phyloP scores from a whole-genome alignment of 2,329 filamentous ascomycete genomes.

The Colletotrichum sp. region DNA sequence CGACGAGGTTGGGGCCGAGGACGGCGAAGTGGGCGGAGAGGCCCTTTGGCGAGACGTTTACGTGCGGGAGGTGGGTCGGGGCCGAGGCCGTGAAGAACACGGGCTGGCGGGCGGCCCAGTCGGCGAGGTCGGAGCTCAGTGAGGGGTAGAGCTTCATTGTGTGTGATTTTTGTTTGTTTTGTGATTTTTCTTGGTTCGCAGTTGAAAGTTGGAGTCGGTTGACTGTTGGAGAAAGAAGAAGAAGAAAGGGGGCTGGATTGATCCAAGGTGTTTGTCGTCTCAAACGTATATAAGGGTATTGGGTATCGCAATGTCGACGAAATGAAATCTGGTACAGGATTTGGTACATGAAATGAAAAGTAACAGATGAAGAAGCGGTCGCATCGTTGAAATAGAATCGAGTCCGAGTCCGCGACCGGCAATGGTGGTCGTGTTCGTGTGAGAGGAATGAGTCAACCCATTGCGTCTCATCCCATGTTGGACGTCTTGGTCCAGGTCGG shows the following conservation, averaged over 20 bases:
- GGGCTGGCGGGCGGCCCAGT: conserved; percentile 71
- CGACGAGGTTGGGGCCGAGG: conserved; percentile 61
- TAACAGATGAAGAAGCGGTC: not conserved
- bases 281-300: conserved; percentile 10
- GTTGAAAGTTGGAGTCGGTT: not conserved
- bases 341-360: conserved; percentile 3
- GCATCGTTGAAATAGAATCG: not conserved
- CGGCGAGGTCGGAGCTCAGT: conserved; percentile 58
- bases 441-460: conserved; percentile 13
- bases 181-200: not conserved
- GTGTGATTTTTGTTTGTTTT: not conserved
- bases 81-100: conserved; percentile 80
- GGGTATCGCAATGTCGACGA: conserved; percentile 9
- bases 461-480: not conserved
- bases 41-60: conserved; percentile 82
- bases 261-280: not conserved
- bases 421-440: not conserved
- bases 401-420: not conserved
- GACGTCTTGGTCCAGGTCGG: not conserved
- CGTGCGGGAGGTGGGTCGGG: conserved; percentile 68
- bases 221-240: not conserved
- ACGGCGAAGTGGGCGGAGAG: conserved; percentile 67
- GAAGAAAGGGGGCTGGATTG: not conserved
- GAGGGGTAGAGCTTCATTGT: conserved; percentile 65
- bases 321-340: conserved; percentile 5